Percentiles rank a stretch among this genome's conserved stretches.
Evolutionary conservation across 768 basidiomycete genomes (phyloP).

Genomic region (Ramaria rubella): DNA sequence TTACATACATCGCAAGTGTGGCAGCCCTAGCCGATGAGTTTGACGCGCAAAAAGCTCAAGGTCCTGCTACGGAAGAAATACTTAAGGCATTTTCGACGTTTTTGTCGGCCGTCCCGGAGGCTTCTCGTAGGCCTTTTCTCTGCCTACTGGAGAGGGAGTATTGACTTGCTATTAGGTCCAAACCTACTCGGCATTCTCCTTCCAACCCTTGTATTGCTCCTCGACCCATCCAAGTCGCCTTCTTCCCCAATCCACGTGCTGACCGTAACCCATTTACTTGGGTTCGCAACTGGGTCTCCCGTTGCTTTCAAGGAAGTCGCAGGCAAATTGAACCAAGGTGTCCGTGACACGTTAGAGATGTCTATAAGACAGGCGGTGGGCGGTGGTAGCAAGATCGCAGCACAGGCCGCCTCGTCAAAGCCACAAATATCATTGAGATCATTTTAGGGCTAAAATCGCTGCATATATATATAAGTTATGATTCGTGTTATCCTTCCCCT

Average conservation of each 20-base stretch:
- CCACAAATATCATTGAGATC: slow-evolving; percentile 76
- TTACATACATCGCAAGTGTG: slow-evolving; percentile 71
- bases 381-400: slow-evolving; percentile 27
- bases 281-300: slow-evolving; percentile 66
- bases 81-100: slow-evolving; percentile 74
- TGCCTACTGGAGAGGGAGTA: neutral
- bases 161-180: no score
- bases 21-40: slow-evolving; percentile 56
- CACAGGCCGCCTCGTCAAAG: slow-evolving; percentile 38
- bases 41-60: slow-evolving; percentile 46
- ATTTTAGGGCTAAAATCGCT: no score
- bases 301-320: slow-evolving; percentile 82
- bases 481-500: neutral
- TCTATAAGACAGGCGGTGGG: slow-evolving; percentile 73
- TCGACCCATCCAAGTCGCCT: slow-evolving; percentile 44
- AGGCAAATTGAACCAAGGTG: slow-evolving; percentile 49
- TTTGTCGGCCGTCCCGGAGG: slow-evolving; percentile 48
- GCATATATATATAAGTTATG: neutral
- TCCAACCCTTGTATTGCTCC: slow-evolving; percentile 66
- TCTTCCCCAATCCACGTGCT: slow-evolving; percentile 45
- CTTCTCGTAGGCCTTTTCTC: slow-evolving; percentile 46
- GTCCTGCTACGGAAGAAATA: slow-evolving; percentile 66
- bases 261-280: slow-evolving; percentile 60
- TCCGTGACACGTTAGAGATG: slow-evolving; percentile 61
- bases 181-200: slow-evolving; percentile 64